Evolutionary conservation across 495 filamentous ascomycete genomes (phyloP).

Genomic region (Penicillium paradoxum): DNA sequence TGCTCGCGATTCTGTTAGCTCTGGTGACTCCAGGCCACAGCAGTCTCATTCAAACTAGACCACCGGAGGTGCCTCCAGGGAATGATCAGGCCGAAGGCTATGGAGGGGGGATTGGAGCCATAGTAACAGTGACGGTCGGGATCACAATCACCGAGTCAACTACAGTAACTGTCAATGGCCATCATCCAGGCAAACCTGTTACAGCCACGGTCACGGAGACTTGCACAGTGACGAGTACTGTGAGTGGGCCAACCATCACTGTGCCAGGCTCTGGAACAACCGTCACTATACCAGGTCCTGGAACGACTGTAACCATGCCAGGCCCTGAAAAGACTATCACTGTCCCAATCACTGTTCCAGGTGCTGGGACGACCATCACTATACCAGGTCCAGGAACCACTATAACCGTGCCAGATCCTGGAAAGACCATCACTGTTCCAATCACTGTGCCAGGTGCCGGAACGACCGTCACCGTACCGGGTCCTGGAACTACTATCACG

Average conservation of each 20-base stretch:
- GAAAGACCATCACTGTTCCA: background rate
- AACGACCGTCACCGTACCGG: background rate
- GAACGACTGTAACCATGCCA: background rate
- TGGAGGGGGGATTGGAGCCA: background rate
- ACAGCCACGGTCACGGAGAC: background rate
- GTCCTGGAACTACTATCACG: too few species aligned
- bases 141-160: slow-evolving; percentile 9
- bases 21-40: background rate
- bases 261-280: too few species aligned
- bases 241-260: background rate
- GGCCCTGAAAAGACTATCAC: too few species aligned
- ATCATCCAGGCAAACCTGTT: background rate
- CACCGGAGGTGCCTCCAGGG: background rate
- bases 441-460: too few species aligned
- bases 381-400: too few species aligned
- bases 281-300: too few species aligned
- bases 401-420: too few species aligned
- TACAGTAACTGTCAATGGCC: slow-evolving; percentile 4
- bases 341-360: background rate
- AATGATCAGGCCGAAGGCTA: background rate
- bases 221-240: background rate
- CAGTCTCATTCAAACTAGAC: background rate
- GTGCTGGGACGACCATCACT: too few species aligned
- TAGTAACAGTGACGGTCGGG: slow-evolving; percentile 7
- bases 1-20: slow-evolving; percentile 5